phyloP scores from a whole-genome alignment of 805 yeast genomes.

The Starmerella scarabaei region DNA sequence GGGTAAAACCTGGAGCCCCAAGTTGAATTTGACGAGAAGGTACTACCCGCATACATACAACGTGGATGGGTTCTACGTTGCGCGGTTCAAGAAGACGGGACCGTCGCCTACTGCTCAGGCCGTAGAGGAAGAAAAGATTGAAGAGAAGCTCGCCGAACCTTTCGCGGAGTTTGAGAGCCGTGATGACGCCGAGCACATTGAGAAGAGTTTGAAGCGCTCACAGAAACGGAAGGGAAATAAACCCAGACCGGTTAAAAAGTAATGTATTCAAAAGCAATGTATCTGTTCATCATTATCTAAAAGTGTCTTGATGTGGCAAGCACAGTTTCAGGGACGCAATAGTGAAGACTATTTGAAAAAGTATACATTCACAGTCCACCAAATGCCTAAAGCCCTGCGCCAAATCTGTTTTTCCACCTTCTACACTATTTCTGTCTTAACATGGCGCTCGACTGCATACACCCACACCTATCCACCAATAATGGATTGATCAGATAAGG shows the following conservation, averaged over 20 bases:
- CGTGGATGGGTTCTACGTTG: conserved; percentile 97
- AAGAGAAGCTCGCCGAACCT: conserved; percentile 72
- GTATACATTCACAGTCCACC: too few species aligned
- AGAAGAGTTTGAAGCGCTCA: conserved; percentile 35
- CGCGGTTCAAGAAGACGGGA: conserved; percentile 85
- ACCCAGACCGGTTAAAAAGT: conserved; percentile 16
- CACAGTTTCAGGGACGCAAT: too few species aligned
- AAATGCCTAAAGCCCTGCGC: too few species aligned
- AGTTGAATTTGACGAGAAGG: conserved; percentile 71
- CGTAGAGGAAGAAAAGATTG: conserved; percentile 56
- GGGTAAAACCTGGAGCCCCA: conserved; percentile 79
- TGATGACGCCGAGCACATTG: conserved; percentile 61
- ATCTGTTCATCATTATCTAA: too few species aligned
- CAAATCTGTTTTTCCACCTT: too few species aligned
- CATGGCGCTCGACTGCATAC: too few species aligned
- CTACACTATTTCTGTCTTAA: too few species aligned
- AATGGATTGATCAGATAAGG: too few species aligned
- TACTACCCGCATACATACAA: conserved; percentile 97
- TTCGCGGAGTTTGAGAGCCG: conserved; percentile 70
- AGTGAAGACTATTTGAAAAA: too few species aligned
- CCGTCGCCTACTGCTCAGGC: conserved; percentile 74
- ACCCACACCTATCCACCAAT: too few species aligned
- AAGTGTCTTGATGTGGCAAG: too few species aligned
- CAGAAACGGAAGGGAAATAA: conserved; percentile 27
- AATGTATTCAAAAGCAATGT: too few species aligned